Conservation (phyloP, 1,284 basidiomycete species). For the Peniophora sp. region DNA sequence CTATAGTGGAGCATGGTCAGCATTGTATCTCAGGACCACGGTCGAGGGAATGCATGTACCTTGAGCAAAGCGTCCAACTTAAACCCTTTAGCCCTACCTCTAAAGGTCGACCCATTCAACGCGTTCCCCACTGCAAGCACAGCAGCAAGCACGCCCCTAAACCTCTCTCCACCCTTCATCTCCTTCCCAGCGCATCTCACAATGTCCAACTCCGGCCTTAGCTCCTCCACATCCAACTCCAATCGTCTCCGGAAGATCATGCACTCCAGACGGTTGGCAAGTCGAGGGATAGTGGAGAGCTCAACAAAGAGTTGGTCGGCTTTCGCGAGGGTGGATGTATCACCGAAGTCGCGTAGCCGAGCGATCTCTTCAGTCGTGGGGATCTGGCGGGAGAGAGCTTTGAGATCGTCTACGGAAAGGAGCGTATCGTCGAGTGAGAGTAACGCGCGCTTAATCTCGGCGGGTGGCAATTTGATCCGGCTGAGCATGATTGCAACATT, state of each 20-base stretch:
- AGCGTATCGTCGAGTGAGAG: constrained; percentile 62
- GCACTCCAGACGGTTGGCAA: constrained; percentile 66
- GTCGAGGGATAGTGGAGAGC: constrained; percentile 73
- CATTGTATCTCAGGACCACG: background rate
- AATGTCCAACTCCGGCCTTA: constrained; percentile 74
- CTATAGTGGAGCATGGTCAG: constrained; percentile 31
- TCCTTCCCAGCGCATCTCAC: constrained; percentile 71
- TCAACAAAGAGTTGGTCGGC: constrained; percentile 81
- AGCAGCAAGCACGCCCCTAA: constrained; percentile 67
- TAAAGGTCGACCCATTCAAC: constrained; percentile 75
- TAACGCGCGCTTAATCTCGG: constrained; percentile 61
- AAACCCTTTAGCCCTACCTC: constrained; percentile 81
- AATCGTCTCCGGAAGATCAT: constrained; percentile 81
- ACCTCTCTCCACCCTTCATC: constrained; percentile 58
- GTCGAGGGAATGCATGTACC: constrained; percentile 40
- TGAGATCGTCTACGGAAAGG: constrained; percentile 66
- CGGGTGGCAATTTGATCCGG: constrained; percentile 56
- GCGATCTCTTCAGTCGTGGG: constrained; percentile 74
- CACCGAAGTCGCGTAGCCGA: constrained; percentile 59
- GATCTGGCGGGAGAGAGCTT: constrained; percentile 62
- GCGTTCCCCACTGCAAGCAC: constrained; percentile 77
- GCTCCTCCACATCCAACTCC: constrained; percentile 78
- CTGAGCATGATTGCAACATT: constrained; percentile 83
- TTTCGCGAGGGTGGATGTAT: constrained; percentile 66
- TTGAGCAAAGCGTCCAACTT: constrained; percentile 75